Base-by-base conservation (phyloP, 73 alveolate species). In the Tetrahymena malaccensis region DNA sequence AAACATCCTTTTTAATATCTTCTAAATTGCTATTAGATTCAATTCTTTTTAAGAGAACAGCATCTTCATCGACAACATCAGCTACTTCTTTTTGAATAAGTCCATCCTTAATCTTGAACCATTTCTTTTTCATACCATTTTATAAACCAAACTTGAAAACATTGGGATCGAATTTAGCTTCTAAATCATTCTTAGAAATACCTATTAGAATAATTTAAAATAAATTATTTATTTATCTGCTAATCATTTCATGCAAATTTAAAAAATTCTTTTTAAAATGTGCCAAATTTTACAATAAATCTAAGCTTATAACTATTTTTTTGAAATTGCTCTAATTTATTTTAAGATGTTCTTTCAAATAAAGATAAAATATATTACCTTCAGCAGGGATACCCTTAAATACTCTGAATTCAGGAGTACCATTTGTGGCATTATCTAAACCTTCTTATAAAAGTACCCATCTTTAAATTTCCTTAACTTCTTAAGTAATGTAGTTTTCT, bases 331-430 rank as follows among this genome's bases (percentile, higher is more conserved):
- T 50, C 0, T 50, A 50, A 50, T 11, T 10, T 19, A 15, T 50
- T 19, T 50, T 50, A 21, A 50, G 83, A 15, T 50, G 3, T 50
- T 1, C 6, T 11, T 58, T 17, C 13, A 21, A 31, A 8, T 8
- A 22, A 27, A 70, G 31, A 27, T 70, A 70, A 70, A 31, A n/a
- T 70, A n/a, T 3, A 31, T 70, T 70, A 70, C 89, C 89, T 70
- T 13, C 89, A 70, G 89, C 89, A 70, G 97, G 97, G 37, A 95
- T 37, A 15, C 43, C 84, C 43, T 89, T 9, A 44, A 44, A 95
- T 25, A 95, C 94, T 95, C 85, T 56, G 94, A 84, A 95, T 56
- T 95, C 97, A 55, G 95, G 95, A 38, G 97, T 50, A 25, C 94
- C 43, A 15, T 93, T 85, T 13, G 93, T 34, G 25, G 50, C 83